Base-by-base conservation (phyloP, 345 rosid species). In the Eucalyptus viminalis region DNA sequence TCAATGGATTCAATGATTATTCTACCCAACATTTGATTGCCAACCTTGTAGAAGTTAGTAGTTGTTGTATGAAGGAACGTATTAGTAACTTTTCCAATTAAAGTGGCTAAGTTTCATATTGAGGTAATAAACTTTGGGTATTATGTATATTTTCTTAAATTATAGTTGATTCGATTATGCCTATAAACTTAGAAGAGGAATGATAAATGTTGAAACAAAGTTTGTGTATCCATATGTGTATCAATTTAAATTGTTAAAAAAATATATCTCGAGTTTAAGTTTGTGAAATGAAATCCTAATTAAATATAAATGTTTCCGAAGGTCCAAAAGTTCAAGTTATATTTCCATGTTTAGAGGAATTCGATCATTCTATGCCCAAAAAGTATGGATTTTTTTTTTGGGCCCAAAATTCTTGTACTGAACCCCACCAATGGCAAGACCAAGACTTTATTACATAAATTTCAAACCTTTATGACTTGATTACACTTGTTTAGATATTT, bases 251-350 rank as follows among this genome's bases (percentile, higher is more conserved):
- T 72, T 72, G 8, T 10, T 9, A 72, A 72, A 37, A 40, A 40
- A 29, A 72, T 3, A 72, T 37, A 21, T 10, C 2, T 37, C 2
- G 0, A 19, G 14, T 72, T 72, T 19, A 24, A 72, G 2, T 1
- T 24, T 17, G 2, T 72, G 22, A 19, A 37, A 19, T 21, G 8
- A 72, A 34, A 72, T 2, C 8, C 14, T 19, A 21, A 5, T 34
- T 16, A 16, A 69, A 3, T 8, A 2, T 16, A 31, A 31, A 15
- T 2, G 43, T 31, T 69, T 31, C 24, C 6, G 1, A 69, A 67
- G 0, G 22, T 31, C 80, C 6, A 31, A 1, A 69, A 69, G 80
- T 69, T 69, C 0, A 34, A 69, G 43, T 69, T 69, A 4, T 69
- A 34, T 31, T 31, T 53, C 24, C 13, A 7, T 69, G 0, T 16